Base-by-base conservation (phyloP, 768 basidiomycete species). In the Asterophora lycoperdoides region DNA sequence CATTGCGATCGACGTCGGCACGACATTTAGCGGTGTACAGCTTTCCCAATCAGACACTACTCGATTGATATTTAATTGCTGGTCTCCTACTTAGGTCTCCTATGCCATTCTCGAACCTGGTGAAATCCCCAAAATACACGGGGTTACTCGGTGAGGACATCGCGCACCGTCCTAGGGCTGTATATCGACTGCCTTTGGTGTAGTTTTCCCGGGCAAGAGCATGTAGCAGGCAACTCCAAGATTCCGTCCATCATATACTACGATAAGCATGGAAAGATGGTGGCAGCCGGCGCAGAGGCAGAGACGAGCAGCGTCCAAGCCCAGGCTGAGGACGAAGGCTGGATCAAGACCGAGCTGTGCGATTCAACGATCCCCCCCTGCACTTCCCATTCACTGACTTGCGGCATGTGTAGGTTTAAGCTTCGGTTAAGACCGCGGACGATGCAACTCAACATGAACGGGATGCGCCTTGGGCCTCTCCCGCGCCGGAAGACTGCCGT, bases 191-290 rank as follows among this genome's bases (percentile, higher is more conserved):
- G 40, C 49, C 58, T 52, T 56, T 47, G 52, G 46, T 53, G 19
- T 53, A 89, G 87, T 49, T 90, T 89, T 49, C 87, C 87, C 8
- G 88, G 87, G 14, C 88, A 89, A 66, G 88, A 90, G 65, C 86
- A 90, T 74, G 85, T 88, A 41, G 86, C 83, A 11, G 87, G 87
- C 33, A 90, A 89, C 63, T 83, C 84, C 49, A 90, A 90, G 69
- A 89, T 90, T 58, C 87, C 87, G 33, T 81, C 87, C 18, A 64
- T 85, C 19, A 77, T 90, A 65, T 89, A 81, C 61, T 89, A 89
- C 56, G 84, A 89, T 58, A 71, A 67, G 54, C 62, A 73, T 39
- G 87, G 87, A 5, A 71, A 64, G 52, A 75, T 89, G 73, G 80
- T 77, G 67, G 83, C 78, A 36, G 86, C 85, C 4, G 86, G 88